Evolutionary conservation across 2,329 filamentous ascomycete species (phyloP), one percentile per base, ranked within the genome.

Genomic region (Truncatella angustata): DNA sequence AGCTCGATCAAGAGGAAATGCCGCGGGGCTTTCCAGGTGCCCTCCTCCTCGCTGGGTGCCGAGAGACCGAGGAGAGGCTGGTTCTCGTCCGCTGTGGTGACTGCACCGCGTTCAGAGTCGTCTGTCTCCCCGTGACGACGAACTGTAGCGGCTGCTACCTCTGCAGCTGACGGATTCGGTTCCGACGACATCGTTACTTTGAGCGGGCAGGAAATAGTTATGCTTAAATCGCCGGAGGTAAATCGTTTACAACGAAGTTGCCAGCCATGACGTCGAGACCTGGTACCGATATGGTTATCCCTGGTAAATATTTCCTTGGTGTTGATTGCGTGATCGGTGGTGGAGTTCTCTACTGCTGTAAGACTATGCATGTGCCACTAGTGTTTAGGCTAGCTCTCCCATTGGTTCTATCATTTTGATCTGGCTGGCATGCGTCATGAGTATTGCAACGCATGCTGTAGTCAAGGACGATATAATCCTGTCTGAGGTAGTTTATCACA

Each of bases 1-100:
- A 81, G 63, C 66, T 85, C 74, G 46, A 85, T 82, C 77, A 77
- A 80, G 34, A 75, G 12, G 56, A 85, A 84, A n/a, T 78, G 77
- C 2, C 62, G 60, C 0, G 78, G 77, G 1, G 77, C 70, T n/a
- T 64, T 71, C 79, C 79, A 82, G 11, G n/a, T 23, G 11, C 40
- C 40, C 11, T 28, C 39, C 4, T 63, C 63, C 26, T 59, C 55
- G 6, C 54, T 44, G 18, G 56, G 56, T n/a, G 54, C 51, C 6
- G 23, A 32, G 7, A 35, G 37, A 5, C 49, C 34, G 20, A 59
- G 49, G 2, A 60, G 49, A 34, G 56, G 60, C 12, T 58, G 55
- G 5, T 24, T 18, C 44, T 59, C 58, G 14, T 50, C 50, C 10
- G 16, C 21, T 9, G 52, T 46, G 9, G 20, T 28, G 4, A 6